Conservation (phyloP, 768 basidiomycete genomes). For the Mycena pura region DNA sequence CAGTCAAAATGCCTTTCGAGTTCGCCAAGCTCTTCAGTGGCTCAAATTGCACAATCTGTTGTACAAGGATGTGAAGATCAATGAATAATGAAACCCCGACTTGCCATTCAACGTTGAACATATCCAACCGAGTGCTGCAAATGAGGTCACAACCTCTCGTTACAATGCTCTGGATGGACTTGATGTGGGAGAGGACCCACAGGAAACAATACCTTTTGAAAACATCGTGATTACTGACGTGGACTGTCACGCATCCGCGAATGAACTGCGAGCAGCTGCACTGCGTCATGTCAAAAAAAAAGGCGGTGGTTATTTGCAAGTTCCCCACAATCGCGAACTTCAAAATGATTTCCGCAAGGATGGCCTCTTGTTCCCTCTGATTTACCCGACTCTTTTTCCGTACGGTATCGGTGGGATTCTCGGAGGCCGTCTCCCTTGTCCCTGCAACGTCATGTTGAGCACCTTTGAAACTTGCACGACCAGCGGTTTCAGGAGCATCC, state of each 20-base stretch:
- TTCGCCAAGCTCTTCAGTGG: conserved; percentile 5
- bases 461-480: conserved; percentile 23
- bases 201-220: conserved; percentile 3
- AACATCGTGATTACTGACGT: conserved; percentile 30
- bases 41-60: conserved; percentile 11
- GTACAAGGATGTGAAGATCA: neutral
- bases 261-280: conserved; percentile 30
- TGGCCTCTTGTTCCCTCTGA: conserved; percentile 28
- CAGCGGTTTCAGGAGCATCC: conserved; percentile 31
- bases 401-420: conserved; percentile 32
- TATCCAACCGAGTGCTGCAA: neutral
- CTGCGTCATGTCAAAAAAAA: conserved; percentile 30
- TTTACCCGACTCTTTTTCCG: conserved; percentile 36
- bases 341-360: conserved; percentile 32
- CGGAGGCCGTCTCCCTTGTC: neutral
- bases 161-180: too few relatives aligned
- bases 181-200: too few relatives aligned
- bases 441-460: conserved; percentile 27
- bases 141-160: neutral
- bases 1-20: conserved; percentile 1
- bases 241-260: conserved; percentile 22
- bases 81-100: conserved; percentile 1
- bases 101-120: conserved; percentile 7
- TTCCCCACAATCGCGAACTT: conserved; percentile 26
- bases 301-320: conserved; percentile 27